Evolutionary conservation across 23 red algal species (phyloP), one percentile per base, ranked within the genome.

Genomic region (Pyropia yezoensis): DNA sequence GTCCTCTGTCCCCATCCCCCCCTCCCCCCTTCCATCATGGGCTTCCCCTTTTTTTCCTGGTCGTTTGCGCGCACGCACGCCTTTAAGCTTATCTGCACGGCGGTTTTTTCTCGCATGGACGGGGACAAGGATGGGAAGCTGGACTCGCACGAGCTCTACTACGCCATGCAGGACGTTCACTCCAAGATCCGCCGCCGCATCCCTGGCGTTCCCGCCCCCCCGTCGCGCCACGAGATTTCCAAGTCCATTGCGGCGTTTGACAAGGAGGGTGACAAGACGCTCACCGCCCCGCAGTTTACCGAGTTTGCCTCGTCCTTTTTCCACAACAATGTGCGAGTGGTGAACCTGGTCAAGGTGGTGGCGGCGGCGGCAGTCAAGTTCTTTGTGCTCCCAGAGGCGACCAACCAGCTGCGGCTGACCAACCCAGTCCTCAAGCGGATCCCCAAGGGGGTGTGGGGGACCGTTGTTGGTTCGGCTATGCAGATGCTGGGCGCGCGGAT

Each of bases 181-280:
- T 3, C 39, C 39, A 47, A 47, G 39, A 8, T 47, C 6, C 39
- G 39, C 39, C 39, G 39, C 39, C 39, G 39, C 39, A 13, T 47
- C 6, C 39, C 39, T 13, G 39, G 39, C 7, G 39, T 47, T 1
- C 39, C 39, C 39, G 4, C 18, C 18, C 61, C 47, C 57, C 27
- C 27, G 24, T 61, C 27, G 27, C 57, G 57, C 6, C 24, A 73
- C 20, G 34, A 73, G 56, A 33, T 73, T 63, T 4, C n/a, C 18
- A 61, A 73, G 13, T 56, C 59, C 7, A 47, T 73, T 7, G 30
- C 50, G 7, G 34, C 64, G 68, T 66, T 62, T 45, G 59, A 62
- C 68, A 63, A 65, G 6, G 68, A 59, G 19, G 68, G 59, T 17
- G 59, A 73, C 49, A 24, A 32, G 18, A 61, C 59, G 23, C 19